Evolutionary conservation across 805 yeast species (phyloP).

Genomic region (Pichia membranifaciens): DNA sequence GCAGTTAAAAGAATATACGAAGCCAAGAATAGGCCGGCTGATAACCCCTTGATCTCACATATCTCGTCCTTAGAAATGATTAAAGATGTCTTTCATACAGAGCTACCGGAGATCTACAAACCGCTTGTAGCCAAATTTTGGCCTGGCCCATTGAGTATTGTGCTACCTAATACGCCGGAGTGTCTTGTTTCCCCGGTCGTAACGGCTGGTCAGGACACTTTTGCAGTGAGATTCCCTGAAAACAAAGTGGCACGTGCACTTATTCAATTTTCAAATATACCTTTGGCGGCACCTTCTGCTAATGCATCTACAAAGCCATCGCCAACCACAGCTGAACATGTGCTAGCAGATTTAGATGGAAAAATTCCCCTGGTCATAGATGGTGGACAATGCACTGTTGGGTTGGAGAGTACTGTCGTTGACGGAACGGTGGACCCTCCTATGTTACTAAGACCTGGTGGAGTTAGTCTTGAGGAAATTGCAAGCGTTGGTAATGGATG

Average conservation of each 20-base stretch:
- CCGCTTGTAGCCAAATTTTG: constrained; percentile 66
- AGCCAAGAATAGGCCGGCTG: constrained; percentile 93
- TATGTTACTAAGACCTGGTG: constrained; percentile 88
- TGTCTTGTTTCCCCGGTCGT: constrained; percentile 64
- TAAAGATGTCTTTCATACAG: constrained; percentile 46
- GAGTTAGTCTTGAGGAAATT: constrained; percentile 77
- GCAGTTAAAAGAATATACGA: constrained; percentile 71
- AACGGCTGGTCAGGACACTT: constrained; percentile 83
- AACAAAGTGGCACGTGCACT: constrained; percentile 89
- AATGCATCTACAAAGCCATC: constrained; percentile 94
- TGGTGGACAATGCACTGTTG: constrained; percentile 85
- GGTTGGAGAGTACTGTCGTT: constrained; percentile 90
- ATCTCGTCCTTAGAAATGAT: constrained; percentile 74
- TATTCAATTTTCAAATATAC: constrained; percentile 76
- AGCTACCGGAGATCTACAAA: constrained; percentile 64
- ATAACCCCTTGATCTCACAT: constrained; percentile 90
- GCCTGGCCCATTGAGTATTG: constrained; percentile 95
- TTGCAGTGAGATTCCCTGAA: constrained; percentile 85
- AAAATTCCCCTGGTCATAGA: constrained; percentile 80
- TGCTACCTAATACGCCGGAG: constrained; percentile 53
- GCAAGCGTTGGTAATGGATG: constrained; percentile 52
- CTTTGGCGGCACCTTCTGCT: constrained; percentile 97
- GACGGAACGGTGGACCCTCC: constrained; percentile 88
- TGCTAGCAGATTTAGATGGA: constrained; percentile 70
- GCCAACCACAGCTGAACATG: constrained; percentile 87